Base-by-base conservation (phyloP, 805 yeast genomes). In the Teunomyces lycoperdinae region DNA sequence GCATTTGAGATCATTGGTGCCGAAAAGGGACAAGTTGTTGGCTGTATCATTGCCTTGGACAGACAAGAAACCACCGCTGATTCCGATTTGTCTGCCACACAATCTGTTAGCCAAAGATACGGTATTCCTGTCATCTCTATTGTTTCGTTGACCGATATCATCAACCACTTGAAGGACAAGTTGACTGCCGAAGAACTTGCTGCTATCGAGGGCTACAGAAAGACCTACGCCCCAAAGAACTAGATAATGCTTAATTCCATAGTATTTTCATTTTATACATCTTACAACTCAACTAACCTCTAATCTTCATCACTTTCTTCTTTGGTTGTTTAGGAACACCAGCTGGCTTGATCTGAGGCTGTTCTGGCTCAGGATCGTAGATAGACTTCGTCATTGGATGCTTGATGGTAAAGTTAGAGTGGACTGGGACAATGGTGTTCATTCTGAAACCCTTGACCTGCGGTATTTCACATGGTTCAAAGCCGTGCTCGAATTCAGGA, bases 21-120 rank as follows among this genome's bases (percentile, higher is more conserved):
- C 24, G 92, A 83, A 55, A 73, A 79, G 31, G 99, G 97, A 43
- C 61, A 70, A 10, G 85, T 89, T 17, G 87, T 83, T 42, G 98
- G 96, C 7, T 81, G 89, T 48, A 84, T 90, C 50, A 88, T 94
- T 61, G 96, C 97, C 6, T 79, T 94, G 57, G 99, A 94, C 68
- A 85, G 99, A 76, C 96, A 91, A 75, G 99, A 94, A 72, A 84
- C 94, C 43, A 85, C 87, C 32, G 79, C 74, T 29, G 85, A 82
- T 57, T 74, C 83, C 35, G 76, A 76, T 38, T 66, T 75, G 57
- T 85, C 94, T 56, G 96, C 98, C 42, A 88, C 96, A 4, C 85
- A 85, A 63, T 83, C 83, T 17, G 94, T 92, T 26, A 72, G 87
- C 44, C 73, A 81, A 60, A 80, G 77, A 61, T 85, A 84, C 63